A percentile compares a stretch with the other conserved stretches of the same genome.
These are phyloP conservation scores for Platismatia glauca DNA, from an alignment of 495 filamentous ascomycete genomes.

Conservation along the genomic window DNA sequence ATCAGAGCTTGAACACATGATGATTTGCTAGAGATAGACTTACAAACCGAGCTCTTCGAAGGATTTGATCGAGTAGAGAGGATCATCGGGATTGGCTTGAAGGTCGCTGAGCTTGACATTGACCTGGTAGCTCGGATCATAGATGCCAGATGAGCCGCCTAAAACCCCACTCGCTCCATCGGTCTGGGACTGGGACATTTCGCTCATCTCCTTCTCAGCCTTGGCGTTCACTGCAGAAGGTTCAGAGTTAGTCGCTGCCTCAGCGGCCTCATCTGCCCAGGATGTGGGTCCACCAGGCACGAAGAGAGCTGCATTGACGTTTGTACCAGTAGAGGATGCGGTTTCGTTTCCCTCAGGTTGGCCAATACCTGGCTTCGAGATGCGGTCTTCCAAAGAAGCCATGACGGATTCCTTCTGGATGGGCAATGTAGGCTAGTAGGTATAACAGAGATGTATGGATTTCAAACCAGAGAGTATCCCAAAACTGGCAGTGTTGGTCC, in stretches of 20 bases:
- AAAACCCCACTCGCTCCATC: slow-evolving; percentile 44
- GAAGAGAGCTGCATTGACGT: neutral
- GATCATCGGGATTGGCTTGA: slow-evolving; percentile 77
- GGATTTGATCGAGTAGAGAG: slow-evolving; percentile 70
- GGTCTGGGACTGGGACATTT: slow-evolving; percentile 31
- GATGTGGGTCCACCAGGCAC: slow-evolving; percentile 6
- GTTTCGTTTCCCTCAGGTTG: slow-evolving; percentile 16
- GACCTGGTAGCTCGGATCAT: slow-evolving; percentile 71
- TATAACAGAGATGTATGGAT: neutral
- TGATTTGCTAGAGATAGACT: slow-evolving; percentile 29
- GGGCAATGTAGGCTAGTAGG: neutral
- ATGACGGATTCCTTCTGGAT: slow-evolving; percentile 1
- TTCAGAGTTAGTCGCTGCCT: slow-evolving; percentile 16
- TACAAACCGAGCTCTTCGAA: slow-evolving; percentile 85
- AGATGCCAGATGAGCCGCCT: slow-evolving; percentile 46
- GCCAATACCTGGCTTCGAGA: slow-evolving; percentile 40
- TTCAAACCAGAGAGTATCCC: neutral
- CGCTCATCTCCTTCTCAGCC: slow-evolving; percentile 20
- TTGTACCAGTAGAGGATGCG: slow-evolving; percentile 7
- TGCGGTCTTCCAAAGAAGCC: slow-evolving; percentile 52
- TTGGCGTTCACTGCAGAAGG: slow-evolving; percentile 14
- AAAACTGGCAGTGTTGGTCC: neutral
- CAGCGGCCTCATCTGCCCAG: slow-evolving; percentile 19
- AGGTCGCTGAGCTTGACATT: slow-evolving; percentile 86
- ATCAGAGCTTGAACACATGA: neutral